These are phyloP conservation scores for Colletotrichum sp. DNA, from an alignment of 2,329 filamentous ascomycete species.

Conservation along the genomic window DNA sequence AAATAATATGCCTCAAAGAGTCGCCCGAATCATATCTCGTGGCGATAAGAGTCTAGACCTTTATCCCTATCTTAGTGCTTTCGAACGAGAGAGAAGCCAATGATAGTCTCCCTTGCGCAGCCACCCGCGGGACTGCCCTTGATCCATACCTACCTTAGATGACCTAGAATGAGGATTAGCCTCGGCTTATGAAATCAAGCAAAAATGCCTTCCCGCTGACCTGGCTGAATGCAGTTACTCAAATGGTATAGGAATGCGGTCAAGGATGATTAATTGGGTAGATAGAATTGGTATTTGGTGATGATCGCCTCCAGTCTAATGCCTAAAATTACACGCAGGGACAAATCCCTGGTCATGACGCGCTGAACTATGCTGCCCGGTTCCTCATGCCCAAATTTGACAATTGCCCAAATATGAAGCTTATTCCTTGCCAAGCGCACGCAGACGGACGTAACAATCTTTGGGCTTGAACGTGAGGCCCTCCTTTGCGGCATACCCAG, in stretches of 20 bases:
- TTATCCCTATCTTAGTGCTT: not conserved
- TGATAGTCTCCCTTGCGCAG: not conserved
- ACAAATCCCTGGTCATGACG: not conserved
- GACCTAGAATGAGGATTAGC: not conserved
- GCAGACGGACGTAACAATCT: slow-evolving; percentile 17
- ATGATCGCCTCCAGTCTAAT: not conserved
- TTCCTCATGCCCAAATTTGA: not conserved
- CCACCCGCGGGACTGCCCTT: rapidly evolving
- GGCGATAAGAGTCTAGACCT: not conserved
- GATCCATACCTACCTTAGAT: not conserved
- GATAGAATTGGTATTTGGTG: not conserved
- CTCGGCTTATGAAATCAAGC: not conserved
- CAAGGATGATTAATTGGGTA: not conserved
- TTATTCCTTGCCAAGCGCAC: not conserved
- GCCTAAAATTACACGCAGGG: not conserved
- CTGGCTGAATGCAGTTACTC: not conserved
- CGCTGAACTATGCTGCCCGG: not conserved
- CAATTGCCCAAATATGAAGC: not conserved
- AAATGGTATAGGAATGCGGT: rapidly evolving
- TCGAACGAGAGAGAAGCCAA: not conserved
- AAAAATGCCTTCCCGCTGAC: rapidly evolving
- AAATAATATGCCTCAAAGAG: not conserved
- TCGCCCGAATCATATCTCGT: not conserved
- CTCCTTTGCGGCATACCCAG: slow-evolving; percentile 15
- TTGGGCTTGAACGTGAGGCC: slow-evolving; percentile 19